Evolutionary conservation across 768 basidiomycete species (phyloP).

Genomic region (Pilatotrama ljubarskyi): DNA sequence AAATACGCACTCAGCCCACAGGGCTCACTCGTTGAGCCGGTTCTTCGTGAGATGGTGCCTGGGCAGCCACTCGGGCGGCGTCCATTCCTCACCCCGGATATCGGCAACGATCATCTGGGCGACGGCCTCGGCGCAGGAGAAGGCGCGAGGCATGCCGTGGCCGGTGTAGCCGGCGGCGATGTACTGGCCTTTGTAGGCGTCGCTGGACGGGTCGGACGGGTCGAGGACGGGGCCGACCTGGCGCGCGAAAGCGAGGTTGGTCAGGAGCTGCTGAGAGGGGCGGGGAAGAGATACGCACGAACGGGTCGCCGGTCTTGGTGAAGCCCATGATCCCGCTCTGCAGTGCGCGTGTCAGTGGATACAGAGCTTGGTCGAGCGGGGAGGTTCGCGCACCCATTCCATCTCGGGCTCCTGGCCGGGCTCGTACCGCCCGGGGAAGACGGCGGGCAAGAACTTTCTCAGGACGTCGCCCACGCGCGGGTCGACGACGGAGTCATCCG

Average conservation of each 20-base stretch:
- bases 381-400: conserved; percentile 82
- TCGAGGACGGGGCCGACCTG: conserved; percentile 65
- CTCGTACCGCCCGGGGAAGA: conserved; percentile 58
- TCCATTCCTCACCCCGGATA: conserved; percentile 46
- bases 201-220: conserved; percentile 18
- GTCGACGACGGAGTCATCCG: conserved; percentile 61
- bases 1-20: too few relatives aligned
- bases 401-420: conserved; percentile 56
- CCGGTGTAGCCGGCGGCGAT: conserved; percentile 74
- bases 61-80: conserved; percentile 63
- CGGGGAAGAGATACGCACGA: conserved; percentile 46
- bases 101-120: conserved; percentile 59
- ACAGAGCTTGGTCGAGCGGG: too few relatives aligned
- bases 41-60: conserved; percentile 32
- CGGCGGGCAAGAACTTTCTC: conserved; percentile 56
- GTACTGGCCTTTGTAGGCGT: conserved; percentile 56
- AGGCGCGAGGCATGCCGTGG: conserved; percentile 81
- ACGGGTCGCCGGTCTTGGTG: conserved; percentile 60
- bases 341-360: background rate
- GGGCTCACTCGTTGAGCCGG: background rate
- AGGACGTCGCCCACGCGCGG: conserved; percentile 47
- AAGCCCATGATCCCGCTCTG: conserved; percentile 87
- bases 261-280: background rate
- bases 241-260: background rate
- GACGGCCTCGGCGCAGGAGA: conserved; percentile 65